Evolutionary conservation across 148 eudicot genomes (phyloP), one percentile per base, ranked within the genome.

Genomic region (Mesembryanthemum crystallinum): DNA sequence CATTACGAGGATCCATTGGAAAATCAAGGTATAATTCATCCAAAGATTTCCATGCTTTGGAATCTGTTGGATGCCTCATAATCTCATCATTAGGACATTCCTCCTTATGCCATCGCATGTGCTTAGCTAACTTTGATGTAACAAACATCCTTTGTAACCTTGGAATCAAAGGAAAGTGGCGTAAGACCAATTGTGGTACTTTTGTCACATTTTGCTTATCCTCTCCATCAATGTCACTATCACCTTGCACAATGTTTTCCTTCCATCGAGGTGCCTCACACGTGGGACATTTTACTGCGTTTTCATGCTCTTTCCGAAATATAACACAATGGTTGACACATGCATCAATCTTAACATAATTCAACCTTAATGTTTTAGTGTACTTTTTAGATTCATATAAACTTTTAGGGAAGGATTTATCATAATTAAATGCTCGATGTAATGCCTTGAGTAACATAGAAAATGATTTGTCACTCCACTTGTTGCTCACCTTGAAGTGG

Each of bases 321-420:
- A 71, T 15, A 51, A 30, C 17, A 54, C 73, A 71, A 71, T 71
- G 61, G 18, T 71, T 29, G 18, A 52, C 18, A 29, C 43, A 51
- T 27, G 73, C 62, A 71, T 71, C 61, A 52, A 71, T 71, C 25
- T 71, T 71, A 5, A 71, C 62, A 52, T 71, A 71, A 18, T 71
- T 62, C 18, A 71, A 52, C 5, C 68, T 51, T 35, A 77, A 8
- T 9, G 68, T n/a, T n/a, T n/a, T n/a, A n/a, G n/a, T n/a, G n/a
- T n/a, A n/a, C n/a, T n/a, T n/a, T n/a, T n/a, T n/a, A n/a, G n/a
- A n/a, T n/a, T n/a, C n/a, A n/a, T n/a, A n/a, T n/a, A n/a, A n/a
- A n/a, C n/a, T n/a, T n/a, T n/a, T n/a, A n/a, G n/a, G n/a, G n/a
- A n/a, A n/a, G n/a, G n/a, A n/a, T n/a, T n/a, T n/a, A n/a, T n/a